Percentiles rank a stretch among this genome's conserved stretches.
Evolutionary conservation across 305 asterid species (phyloP).

Genomic region (Fraxinus ornus): DNA sequence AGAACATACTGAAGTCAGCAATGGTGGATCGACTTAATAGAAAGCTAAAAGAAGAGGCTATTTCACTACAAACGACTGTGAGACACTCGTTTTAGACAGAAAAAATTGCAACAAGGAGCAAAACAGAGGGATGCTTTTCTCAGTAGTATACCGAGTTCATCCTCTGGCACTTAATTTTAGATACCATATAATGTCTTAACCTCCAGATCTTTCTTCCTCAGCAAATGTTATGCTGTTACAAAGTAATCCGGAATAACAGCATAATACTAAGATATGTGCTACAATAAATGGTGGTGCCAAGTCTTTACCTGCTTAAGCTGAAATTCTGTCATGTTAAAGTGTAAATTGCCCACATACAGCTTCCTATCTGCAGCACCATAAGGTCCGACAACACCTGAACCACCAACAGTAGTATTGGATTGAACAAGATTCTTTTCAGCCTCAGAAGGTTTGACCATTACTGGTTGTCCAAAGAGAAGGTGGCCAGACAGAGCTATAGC

Average conservation of each 20-base stretch:
- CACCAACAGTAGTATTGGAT: constrained; percentile 67
- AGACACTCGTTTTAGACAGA: background rate
- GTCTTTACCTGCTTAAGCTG: constrained; percentile 82
- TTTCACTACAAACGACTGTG: background rate
- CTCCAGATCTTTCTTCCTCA: background rate
- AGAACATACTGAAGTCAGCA: background rate
- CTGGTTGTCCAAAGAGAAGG: constrained; percentile 90
- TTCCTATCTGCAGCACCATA: constrained; percentile 90
- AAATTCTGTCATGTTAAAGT: constrained; percentile 87
- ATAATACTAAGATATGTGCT: background rate
- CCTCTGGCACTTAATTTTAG: background rate
- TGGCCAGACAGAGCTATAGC: constrained; percentile 95
- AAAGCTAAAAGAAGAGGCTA: background rate
- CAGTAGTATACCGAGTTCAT: background rate
- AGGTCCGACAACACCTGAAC: constrained; percentile 76
- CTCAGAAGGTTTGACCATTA: constrained; percentile 97
- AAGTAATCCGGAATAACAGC: background rate
- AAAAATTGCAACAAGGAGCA: background rate
- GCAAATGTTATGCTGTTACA: background rate
- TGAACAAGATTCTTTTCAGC: constrained; percentile 99
- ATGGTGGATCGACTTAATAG: background rate
- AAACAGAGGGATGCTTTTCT: background rate
- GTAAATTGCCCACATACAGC: constrained; percentile 89
- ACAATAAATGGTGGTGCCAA: constrained; percentile 8
- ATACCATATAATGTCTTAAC: background rate